Conservation (phyloP, 1,284 basidiomycete species). For the Sanguinoderma infundibulare region DNA sequence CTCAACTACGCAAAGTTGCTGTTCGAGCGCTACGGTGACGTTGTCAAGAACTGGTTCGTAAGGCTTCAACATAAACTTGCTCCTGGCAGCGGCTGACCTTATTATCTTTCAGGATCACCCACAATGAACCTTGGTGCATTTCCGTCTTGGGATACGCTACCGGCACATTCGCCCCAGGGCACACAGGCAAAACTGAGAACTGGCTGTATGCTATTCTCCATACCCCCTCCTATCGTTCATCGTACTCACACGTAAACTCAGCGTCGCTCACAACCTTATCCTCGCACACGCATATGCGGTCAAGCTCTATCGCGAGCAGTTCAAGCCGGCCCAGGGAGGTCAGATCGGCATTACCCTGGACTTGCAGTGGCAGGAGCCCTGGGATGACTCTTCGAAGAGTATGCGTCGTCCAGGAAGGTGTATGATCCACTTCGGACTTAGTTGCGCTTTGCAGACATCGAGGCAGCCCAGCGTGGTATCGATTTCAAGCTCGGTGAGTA, state of each 20-base stretch:
- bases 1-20: slow-evolving; percentile 58
- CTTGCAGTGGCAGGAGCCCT: slow-evolving; percentile 55
- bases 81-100: neutral
- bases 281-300: slow-evolving; percentile 72
- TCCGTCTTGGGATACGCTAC: slow-evolving; percentile 68
- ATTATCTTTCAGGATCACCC: slow-evolving; percentile 52
- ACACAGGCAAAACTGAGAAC: slow-evolving; percentile 69
- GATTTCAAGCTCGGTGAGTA: slow-evolving; percentile 41
- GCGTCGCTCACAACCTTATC: slow-evolving; percentile 71
- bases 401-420: neutral
- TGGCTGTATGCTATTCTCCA: slow-evolving; percentile 80
- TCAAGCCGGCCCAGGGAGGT: slow-evolving; percentile 59
- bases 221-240: slow-evolving; percentile 3
- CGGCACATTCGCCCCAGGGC: slow-evolving; percentile 70
- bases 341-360: slow-evolving; percentile 72
- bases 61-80: neutral
- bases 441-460: slow-evolving; percentile 37
- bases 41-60: slow-evolving; percentile 71
- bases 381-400: slow-evolving; percentile 51
- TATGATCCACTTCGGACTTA: neutral
- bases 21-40: slow-evolving; percentile 73
- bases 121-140: slow-evolving; percentile 78
- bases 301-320: slow-evolving; percentile 66
- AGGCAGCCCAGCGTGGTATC: slow-evolving; percentile 47
- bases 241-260: slow-evolving; percentile 26